A percentile compares a stretch with the other conserved stretches of the same genome.
Conservation (phyloP, 305 asterid genomes). For the Fraxinus nigra region DNA sequence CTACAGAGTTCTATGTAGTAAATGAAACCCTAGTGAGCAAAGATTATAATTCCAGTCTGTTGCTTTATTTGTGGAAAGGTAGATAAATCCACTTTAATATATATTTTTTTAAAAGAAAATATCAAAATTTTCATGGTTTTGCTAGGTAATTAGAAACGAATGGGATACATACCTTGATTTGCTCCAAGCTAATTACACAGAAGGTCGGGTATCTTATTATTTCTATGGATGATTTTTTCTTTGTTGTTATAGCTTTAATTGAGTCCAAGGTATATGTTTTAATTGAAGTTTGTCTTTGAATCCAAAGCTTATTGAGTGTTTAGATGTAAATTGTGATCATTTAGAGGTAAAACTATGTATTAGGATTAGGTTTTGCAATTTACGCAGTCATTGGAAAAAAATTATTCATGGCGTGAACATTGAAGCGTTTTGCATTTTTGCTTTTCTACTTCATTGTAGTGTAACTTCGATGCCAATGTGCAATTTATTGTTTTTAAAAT, state of each 20-base stretch:
- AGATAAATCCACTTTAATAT: neutral
- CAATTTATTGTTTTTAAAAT: neutral
- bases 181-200: constrained; percentile 82
- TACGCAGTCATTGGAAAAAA: neutral
- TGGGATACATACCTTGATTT: constrained; percentile 86
- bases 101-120: neutral
- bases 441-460: neutral
- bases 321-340: neutral
- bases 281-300: neutral
- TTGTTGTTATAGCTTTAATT: too few species aligned
- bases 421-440: neutral
- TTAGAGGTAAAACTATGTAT: neutral
- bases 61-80: constrained; percentile 84
- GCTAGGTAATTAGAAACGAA: constrained; percentile 86
- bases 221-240: too few species aligned
- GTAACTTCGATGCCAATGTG: neutral
- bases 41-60: constrained; percentile 75
- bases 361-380: neutral
- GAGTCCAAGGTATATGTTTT: neutral
- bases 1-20: neutral
- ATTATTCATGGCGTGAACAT: neutral
- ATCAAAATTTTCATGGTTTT: neutral
- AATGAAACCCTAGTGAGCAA: constrained; percentile 21
- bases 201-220: constrained; percentile 46
- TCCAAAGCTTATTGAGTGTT: neutral